Base-by-base conservation (phyloP, 139 green algal species). In the Micromonas commoda region DNA sequence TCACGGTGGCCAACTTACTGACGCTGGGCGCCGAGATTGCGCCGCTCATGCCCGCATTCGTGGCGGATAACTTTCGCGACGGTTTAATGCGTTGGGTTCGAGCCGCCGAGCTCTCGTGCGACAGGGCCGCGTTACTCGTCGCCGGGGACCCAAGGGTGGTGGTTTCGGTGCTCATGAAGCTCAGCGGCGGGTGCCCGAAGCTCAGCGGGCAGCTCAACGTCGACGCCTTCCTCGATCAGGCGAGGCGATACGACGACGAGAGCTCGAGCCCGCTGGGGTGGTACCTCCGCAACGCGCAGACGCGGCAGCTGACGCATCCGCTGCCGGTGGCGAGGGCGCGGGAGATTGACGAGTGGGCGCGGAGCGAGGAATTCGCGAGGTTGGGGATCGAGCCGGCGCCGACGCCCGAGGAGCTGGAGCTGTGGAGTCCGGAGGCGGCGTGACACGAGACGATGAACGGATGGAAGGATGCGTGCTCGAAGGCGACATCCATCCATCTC, bases 101-200 rank as follows among this genome's bases (percentile, higher is more conserved):
- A 5, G 88, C 92, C 2, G 94, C 94, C 28, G 94, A 98, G 89
- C 90, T 98, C 28, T 97, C 92, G 0, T 98, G 94, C 82, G 94
- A 98, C 77, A 81, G 94, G 0, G 91, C 94, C 2, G 94, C 94
- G 24, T 86, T 98, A 76, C 83, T 98, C 61, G 94, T 97, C 26
- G 88, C 89, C 5, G 90, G 93, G 72, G 88, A 89, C 37, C 77
- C 79, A 35, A 26, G 37, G 32, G 86, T 96, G 35, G 90, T 96
- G 2, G 82, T 96, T 1, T 90, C 81, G 3, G 85, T 90, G 20
- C 89, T 97, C 1, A 97, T 98, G 94, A 97, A 97, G 85, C 89
- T 97, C 63, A 93, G 93, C 13, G 94, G 94, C 0, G 94, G 92
- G 2, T 91, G 85, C 0, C 86, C 89, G 24, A 87, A 81, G 3